A percentile compares a stretch with the other conserved stretches of the same genome.
phyloP scores from a whole-genome alignment of 768 basidiomycete species.

The Termitomyces sp. region DNA sequence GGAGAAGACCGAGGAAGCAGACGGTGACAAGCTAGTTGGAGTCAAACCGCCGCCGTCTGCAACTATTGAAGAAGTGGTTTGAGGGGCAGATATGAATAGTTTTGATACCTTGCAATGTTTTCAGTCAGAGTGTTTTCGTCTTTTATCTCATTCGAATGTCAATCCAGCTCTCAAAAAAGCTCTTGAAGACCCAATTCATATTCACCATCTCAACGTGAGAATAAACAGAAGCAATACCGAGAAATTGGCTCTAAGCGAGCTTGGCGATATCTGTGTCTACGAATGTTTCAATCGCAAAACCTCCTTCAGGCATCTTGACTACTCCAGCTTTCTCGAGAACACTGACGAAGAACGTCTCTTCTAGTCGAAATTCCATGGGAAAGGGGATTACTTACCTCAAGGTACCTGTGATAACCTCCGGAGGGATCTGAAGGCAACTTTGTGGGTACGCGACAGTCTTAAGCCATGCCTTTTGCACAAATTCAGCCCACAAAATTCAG shows the following conservation, averaged over 20 bases:
- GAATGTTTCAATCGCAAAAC: conserved; percentile 52
- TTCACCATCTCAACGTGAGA: not conserved
- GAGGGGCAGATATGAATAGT: not conserved
- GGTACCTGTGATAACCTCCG: conserved; percentile 63
- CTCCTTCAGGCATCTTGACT: conserved; percentile 48
- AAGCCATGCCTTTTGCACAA: conserved; percentile 65
- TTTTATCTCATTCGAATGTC: not conserved
- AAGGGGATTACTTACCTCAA: conserved; percentile 44
- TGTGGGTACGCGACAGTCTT: conserved; percentile 70
- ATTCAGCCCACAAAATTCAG: not conserved
- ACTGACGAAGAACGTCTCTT: conserved; percentile 27
- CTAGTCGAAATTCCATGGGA: not conserved
- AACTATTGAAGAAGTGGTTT: conserved; percentile 5
- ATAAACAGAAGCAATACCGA: not conserved
- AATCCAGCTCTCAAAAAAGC: not conserved
- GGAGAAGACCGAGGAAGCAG: not conserved
- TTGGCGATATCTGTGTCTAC: conserved; percentile 49
- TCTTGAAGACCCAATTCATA: not conserved
- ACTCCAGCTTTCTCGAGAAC: conserved; percentile 75
- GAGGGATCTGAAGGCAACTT: conserved; percentile 58
- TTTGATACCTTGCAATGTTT: conserved; percentile 1
- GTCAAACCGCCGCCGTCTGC: conserved; percentile 1
- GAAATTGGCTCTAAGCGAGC: conserved; percentile 28
- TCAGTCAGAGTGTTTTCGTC: conserved; percentile 4
- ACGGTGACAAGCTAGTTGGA: not conserved